Percentiles rank a stretch among this genome's conserved stretches.
Conservation (phyloP, 441 rosid genomes). For the Gossypium laxum region DNA sequence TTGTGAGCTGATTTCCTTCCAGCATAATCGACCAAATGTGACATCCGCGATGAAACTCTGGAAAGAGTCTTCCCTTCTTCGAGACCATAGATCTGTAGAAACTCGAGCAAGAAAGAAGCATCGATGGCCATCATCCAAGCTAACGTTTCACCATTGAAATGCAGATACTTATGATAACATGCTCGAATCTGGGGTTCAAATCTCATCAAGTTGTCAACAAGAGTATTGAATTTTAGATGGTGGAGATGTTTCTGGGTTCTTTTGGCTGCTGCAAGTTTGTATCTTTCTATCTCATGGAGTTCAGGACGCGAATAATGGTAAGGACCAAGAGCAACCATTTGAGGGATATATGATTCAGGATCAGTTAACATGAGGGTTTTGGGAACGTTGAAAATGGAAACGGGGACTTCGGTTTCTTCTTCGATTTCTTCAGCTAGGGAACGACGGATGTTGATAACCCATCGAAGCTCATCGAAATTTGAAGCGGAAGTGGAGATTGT, state of each 20-base stretch:
- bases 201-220: not conserved
- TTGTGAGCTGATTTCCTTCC: conserved; percentile 41
- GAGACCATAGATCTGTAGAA: conserved; percentile 12
- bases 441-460: not conserved
- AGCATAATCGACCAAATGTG: conserved; percentile 29
- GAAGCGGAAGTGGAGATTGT: not conserved
- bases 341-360: not conserved
- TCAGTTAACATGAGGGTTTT: not conserved
- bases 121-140: conserved; percentile 6
- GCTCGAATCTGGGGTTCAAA: not conserved
- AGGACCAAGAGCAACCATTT: not conserved
- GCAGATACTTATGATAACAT: not conserved
- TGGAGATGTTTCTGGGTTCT: not conserved
- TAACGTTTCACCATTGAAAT: not conserved
- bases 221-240: not conserved
- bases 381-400: not conserved
- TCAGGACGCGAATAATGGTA: not conserved
- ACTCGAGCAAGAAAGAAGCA: conserved; percentile 3
- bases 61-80: conserved; percentile 21
- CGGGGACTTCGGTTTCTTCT: not conserved
- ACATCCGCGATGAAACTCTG: conserved; percentile 25
- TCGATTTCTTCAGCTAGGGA: not conserved
- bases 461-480: not conserved
- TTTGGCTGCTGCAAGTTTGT: not conserved
- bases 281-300: not conserved